Evolutionary conservation across 1,139 yeast genomes (phyloP).

Genomic region (Protomyces inundatus): DNA sequence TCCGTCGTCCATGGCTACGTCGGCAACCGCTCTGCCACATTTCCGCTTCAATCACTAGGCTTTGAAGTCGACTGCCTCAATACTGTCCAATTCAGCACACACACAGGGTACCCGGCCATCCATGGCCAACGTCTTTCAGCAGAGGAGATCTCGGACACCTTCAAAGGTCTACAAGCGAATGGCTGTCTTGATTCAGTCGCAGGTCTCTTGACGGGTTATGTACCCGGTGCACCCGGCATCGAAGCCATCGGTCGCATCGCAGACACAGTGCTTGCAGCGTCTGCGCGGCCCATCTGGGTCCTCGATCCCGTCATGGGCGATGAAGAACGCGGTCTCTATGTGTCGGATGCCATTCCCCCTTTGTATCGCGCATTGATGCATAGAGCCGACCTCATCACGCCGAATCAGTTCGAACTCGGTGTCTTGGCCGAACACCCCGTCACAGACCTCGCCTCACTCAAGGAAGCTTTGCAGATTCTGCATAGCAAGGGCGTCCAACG

Average conservation of each 20-base stretch:
- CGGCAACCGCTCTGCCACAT: slow-evolving; percentile 73
- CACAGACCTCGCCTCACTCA: slow-evolving; percentile 43
- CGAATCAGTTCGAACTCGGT: slow-evolving; percentile 89
- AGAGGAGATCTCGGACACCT: slow-evolving; percentile 44
- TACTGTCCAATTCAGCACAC: slow-evolving; percentile 76
- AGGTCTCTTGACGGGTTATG: slow-evolving; percentile 66
- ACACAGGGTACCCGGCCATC: slow-evolving; percentile 60
- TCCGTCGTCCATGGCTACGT: slow-evolving; percentile 54
- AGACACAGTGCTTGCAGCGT: slow-evolving; percentile 35
- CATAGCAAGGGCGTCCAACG: slow-evolving; percentile 54
- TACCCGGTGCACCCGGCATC: slow-evolving; percentile 55
- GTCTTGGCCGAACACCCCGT: slow-evolving; percentile 42
- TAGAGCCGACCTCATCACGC: slow-evolving; percentile 66
- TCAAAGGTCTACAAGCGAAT: slow-evolving; percentile 47
- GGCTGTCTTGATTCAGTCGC: slow-evolving; percentile 47
- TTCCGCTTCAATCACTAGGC: slow-evolving; percentile 69
- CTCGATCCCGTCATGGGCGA: slow-evolving; percentile 96
- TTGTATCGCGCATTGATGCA: slow-evolving; percentile 54
- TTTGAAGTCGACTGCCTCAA: slow-evolving; percentile 83
- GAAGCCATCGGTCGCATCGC: slow-evolving; percentile 48
- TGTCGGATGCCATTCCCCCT: slow-evolving; percentile 61
- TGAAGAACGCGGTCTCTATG: slow-evolving; percentile 68
- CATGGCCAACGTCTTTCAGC: slow-evolving; percentile 46
- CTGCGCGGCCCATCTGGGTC: slow-evolving; percentile 47
- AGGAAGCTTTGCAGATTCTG: slow-evolving; percentile 46